These are phyloP conservation scores for Prinsepia uniflora DNA, from an alignment of 306 rosid species.

Conservation along the genomic window DNA sequence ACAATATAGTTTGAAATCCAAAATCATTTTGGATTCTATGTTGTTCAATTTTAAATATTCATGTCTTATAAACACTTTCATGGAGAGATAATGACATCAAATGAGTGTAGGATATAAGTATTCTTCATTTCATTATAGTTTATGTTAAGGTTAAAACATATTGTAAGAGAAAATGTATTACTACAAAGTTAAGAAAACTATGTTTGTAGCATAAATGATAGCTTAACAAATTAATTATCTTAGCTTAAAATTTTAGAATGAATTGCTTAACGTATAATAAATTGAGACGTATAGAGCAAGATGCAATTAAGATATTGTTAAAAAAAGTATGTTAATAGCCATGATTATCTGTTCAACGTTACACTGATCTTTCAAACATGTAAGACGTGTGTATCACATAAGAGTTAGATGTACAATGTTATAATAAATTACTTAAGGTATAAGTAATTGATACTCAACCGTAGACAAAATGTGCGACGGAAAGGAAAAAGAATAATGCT, in stretches of 20 bases:
- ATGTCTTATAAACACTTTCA: not conserved
- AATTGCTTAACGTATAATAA: not conserved
- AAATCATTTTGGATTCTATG: conserved; percentile 1
- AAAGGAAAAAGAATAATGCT: too few relatives aligned
- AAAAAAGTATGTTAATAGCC: not conserved
- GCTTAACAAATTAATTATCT: too few relatives aligned
- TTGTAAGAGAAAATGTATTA: not conserved
- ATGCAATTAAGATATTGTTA: not conserved
- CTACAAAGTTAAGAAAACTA: not conserved
- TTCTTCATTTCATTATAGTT: too few relatives aligned
- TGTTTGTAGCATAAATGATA: not conserved
- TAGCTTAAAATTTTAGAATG: not conserved
- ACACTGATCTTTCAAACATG: not conserved
- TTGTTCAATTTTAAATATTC: not conserved
- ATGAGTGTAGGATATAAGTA: too few relatives aligned
- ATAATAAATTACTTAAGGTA: not conserved
- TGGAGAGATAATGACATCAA: too few relatives aligned
- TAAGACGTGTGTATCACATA: not conserved
- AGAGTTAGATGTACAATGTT: not conserved
- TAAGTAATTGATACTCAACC: too few relatives aligned
- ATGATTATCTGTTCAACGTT: fast-evolving
- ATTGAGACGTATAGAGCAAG: not conserved
- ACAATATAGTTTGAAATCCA: not conserved
- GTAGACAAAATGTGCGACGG: too few relatives aligned
- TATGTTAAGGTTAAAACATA: too few relatives aligned